These are phyloP conservation scores for Talaromyces wortmannii DNA, from an alignment of 495 filamentous ascomycete species.

Conservation along the genomic window DNA sequence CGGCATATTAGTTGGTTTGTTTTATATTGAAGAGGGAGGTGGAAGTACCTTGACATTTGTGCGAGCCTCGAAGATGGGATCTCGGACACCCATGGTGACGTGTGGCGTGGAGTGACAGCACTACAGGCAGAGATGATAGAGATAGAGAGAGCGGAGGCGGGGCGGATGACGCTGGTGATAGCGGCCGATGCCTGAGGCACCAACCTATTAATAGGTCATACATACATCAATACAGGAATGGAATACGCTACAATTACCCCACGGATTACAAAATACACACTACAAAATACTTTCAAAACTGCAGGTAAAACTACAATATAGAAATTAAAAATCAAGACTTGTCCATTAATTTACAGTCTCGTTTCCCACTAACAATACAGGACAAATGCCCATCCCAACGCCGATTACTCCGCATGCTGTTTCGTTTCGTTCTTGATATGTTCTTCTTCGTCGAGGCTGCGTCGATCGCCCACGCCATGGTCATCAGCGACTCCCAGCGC, in stretches of 20 bases:
- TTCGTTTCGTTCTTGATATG: slow-evolving; percentile 4
- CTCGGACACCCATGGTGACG: slow-evolving; percentile 36
- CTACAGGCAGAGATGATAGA: neutral
- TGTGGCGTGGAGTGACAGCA: slow-evolving; percentile 11
- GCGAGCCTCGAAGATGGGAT: slow-evolving; percentile 44
- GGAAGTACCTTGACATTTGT: slow-evolving; percentile 40
- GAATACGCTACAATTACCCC: no score
- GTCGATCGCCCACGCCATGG: slow-evolving; percentile 41
- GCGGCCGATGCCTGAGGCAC: no score
- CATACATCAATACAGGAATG: no score
- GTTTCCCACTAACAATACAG: neutral
- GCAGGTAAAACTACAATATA: no score
- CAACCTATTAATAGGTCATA: no score
- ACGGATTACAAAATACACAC: no score
- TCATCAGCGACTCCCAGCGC: slow-evolving; percentile 40
- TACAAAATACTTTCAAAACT: no score
- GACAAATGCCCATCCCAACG: neutral
- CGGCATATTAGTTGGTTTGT: neutral
- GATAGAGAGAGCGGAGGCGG: slow-evolving; percentile 2
- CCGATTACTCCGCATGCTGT: slow-evolving; percentile 2
- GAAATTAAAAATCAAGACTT: no score
- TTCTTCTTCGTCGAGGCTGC: neutral
- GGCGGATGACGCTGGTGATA: no score
- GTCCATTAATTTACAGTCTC: slow-evolving; percentile 13
- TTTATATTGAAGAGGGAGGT: neutral